phyloP scores from a whole-genome alignment of 2,329 filamentous ascomycete genomes.

The Gyromitra esculenta region DNA sequence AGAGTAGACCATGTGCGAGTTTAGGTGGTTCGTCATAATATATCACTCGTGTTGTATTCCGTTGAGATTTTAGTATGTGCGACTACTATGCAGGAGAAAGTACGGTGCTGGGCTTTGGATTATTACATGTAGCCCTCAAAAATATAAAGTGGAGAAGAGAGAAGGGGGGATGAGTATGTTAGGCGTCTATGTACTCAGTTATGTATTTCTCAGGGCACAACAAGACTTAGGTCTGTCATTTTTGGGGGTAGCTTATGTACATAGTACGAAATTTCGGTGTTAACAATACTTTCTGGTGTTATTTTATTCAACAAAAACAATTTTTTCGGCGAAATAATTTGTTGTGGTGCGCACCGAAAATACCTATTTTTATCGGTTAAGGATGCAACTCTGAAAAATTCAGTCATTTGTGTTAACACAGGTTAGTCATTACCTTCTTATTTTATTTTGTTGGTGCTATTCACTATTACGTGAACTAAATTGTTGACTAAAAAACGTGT shows the following conservation, averaged over 20 bases:
- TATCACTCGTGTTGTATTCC: not conserved
- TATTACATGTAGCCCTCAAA: no score
- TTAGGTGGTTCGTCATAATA: not conserved
- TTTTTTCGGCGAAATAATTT: not conserved
- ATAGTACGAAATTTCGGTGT: not conserved
- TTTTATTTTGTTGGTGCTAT: not conserved
- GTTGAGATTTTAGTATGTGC: not conserved
- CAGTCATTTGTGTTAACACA: not conserved
- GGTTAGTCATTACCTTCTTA: not conserved
- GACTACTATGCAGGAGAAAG: not conserved
- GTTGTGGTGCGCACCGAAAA: not conserved
- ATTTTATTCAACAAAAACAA: not conserved
- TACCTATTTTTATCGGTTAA: not conserved
- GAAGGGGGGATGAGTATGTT: no score
- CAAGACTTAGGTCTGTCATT: no score
- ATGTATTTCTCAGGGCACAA: not conserved
- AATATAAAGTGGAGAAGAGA: no score
- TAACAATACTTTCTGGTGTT: not conserved
- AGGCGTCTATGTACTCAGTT: not conserved
- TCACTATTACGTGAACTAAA: not conserved
- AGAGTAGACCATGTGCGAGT: not conserved
- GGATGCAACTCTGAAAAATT: not conserved
- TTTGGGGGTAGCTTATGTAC: not conserved
- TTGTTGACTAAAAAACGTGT: not conserved
- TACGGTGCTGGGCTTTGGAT: no score